Conservation (phyloP, 345 rosid species). For the Lepidium didymum region DNA sequence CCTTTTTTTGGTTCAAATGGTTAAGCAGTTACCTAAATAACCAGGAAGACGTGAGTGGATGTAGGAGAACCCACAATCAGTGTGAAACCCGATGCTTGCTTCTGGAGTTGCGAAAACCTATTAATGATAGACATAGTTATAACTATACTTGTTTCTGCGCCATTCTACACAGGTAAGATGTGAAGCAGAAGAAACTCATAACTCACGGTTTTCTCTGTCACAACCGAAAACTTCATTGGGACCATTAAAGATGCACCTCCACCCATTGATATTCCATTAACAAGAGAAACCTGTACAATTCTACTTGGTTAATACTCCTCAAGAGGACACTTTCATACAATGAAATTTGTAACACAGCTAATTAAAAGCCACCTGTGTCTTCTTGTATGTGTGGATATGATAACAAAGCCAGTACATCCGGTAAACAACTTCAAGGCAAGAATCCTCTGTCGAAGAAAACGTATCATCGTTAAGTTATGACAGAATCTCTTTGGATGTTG, state of each 20-base stretch:
- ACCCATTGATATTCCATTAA: conserved; percentile 90
- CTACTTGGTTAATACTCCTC: background rate
- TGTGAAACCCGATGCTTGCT: conserved; percentile 90
- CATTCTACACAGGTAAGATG: background rate
- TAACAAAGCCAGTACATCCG: conserved; percentile 95
- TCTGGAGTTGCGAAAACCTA: conserved; percentile 94
- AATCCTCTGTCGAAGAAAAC: conserved; percentile 52
- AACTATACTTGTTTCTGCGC: background rate
- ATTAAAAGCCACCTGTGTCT: conserved; percentile 47
- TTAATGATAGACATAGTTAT: background rate
- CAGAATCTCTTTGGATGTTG: background rate
- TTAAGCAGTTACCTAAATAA: conserved; percentile 53
- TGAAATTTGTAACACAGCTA: background rate
- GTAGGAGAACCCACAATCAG: conserved; percentile 90
- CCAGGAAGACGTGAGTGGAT: conserved; percentile 82
- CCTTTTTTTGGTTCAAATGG: background rate
- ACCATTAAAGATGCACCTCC: conserved; percentile 94
- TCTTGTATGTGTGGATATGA: conserved; percentile 84
- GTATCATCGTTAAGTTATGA: background rate
- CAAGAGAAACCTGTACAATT: conserved; percentile 64
- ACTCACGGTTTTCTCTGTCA: conserved; percentile 88
- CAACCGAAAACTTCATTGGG: conserved; percentile 88
- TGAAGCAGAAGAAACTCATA: background rate
- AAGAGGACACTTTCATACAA: background rate
- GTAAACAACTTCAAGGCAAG: conserved; percentile 86